These are phyloP conservation scores for Mycena vitilis DNA, from an alignment of 768 basidiomycete species.

Conservation along the genomic window DNA sequence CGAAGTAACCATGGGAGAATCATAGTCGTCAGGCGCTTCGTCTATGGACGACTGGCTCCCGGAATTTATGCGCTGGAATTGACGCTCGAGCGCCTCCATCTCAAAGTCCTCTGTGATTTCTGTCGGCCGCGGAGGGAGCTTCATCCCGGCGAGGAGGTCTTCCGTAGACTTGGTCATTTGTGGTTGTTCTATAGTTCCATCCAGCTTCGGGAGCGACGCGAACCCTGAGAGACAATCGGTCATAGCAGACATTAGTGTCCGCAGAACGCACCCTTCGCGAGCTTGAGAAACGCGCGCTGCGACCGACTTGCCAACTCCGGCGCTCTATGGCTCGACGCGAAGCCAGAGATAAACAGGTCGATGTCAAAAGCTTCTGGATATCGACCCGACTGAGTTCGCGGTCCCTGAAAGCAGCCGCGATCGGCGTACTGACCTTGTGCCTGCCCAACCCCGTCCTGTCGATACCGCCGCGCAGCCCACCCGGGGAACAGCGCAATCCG, in stretches of 20 bases:
- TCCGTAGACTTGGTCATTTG: slow-evolving; percentile 58
- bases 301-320: slow-evolving; percentile 75
- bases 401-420: neutral
- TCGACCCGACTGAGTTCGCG: neutral
- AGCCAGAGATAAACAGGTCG: slow-evolving; percentile 82
- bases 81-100: slow-evolving; percentile 64
- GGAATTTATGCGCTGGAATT: slow-evolving; percentile 53
- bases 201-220: slow-evolving; percentile 76
- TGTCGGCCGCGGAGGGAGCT: slow-evolving; percentile 66
- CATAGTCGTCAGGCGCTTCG: slow-evolving; percentile 22
- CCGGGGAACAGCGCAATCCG: slow-evolving; percentile 79
- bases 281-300: slow-evolving; percentile 77
- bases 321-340: slow-evolving; percentile 69
- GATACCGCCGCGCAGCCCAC: slow-evolving; percentile 76
- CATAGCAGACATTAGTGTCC: neutral
- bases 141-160: slow-evolving; percentile 57
- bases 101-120: slow-evolving; percentile 73
- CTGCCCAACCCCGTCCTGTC: slow-evolving; percentile 32
- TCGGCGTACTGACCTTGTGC: slow-evolving; percentile 42
- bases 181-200: slow-evolving; percentile 45
- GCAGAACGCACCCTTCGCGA: slow-evolving; percentile 75
- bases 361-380: slow-evolving; percentile 70
- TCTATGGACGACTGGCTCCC: slow-evolving; percentile 28
- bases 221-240: slow-evolving; percentile 60
- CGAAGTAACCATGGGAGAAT: slow-evolving; percentile 39